These are phyloP conservation scores for Lotmaria passim DNA, from an alignment of 208 protist species.

Conservation along the genomic window DNA sequence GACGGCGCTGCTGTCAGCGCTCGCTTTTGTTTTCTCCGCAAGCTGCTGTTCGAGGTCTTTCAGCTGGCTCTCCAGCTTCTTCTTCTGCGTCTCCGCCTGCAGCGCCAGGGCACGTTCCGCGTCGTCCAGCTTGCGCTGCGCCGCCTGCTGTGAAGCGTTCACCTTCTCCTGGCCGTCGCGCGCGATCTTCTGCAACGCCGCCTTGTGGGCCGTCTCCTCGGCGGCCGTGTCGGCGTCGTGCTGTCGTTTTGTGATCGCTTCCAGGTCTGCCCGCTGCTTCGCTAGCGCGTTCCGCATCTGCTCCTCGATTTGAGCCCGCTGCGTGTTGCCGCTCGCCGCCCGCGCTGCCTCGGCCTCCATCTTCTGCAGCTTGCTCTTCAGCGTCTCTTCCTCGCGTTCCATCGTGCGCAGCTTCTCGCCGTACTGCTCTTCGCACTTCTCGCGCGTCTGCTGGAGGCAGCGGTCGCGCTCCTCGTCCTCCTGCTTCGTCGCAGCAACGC, in stretches of 20 bases:
- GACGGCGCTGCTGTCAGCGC: not conserved
- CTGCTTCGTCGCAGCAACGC: slow-evolving; percentile 20
- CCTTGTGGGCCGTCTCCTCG: slow-evolving; percentile 11
- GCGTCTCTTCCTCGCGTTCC: slow-evolving; percentile 42
- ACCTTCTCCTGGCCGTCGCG: slow-evolving; percentile 23
- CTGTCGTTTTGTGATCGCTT: slow-evolving; percentile 19
- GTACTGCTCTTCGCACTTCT: slow-evolving; percentile 47
- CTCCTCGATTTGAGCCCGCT: slow-evolving; percentile 29
- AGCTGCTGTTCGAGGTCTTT: slow-evolving; percentile 29
- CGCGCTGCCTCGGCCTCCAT: slow-evolving; percentile 38
- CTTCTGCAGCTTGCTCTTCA: slow-evolving; percentile 35
- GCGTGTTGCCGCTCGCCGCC: slow-evolving; percentile 31
- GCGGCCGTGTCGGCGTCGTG: slow-evolving; percentile 9
- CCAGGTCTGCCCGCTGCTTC: slow-evolving; percentile 14
- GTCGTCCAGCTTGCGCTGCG: slow-evolving; percentile 29
- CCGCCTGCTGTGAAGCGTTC: slow-evolving; percentile 13
- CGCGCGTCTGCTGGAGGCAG: slow-evolving; percentile 32
- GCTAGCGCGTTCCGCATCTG: slow-evolving; percentile 23
- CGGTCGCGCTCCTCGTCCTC: slow-evolving; percentile 27
- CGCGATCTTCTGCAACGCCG: slow-evolving; percentile 19
- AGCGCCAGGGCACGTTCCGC: slow-evolving; percentile 30
- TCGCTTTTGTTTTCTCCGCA: slow-evolving; percentile 11
- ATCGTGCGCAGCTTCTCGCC: slow-evolving; percentile 42
- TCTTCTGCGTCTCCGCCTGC: slow-evolving; percentile 28
- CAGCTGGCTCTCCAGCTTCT: slow-evolving; percentile 31